Percentiles rank a stretch among this genome's conserved stretches.
Evolutionary conservation across 129 eudicot genomes (phyloP).

Genomic region (Apium graveolens): DNA sequence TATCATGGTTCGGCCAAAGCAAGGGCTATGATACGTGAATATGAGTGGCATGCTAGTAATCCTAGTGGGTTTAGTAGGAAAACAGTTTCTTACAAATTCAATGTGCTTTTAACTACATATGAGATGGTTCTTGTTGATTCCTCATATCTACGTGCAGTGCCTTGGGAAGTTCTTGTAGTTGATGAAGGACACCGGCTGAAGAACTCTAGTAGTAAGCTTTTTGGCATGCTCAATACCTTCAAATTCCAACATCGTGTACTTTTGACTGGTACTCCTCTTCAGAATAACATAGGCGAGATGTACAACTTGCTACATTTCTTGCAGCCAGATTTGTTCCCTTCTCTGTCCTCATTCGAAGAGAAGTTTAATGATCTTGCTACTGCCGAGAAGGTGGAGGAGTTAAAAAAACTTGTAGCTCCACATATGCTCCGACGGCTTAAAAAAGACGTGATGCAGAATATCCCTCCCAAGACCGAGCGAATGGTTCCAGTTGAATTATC

Average conservation of each 20-base stretch:
- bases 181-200: constrained; percentile 97
- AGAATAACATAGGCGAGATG: constrained; percentile 92
- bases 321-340: constrained; percentile 83
- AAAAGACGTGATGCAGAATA: constrained; percentile 88
- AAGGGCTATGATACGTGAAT: constrained; percentile 59
- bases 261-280: constrained; percentile 95
- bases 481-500: constrained; percentile 96
- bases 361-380: constrained; percentile 82
- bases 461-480: constrained; percentile 93
- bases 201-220: constrained; percentile 84
- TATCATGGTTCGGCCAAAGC: constrained; percentile 81
- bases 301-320: constrained; percentile 79
- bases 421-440: constrained; percentile 96
- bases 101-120: constrained; percentile 85
- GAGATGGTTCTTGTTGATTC: constrained; percentile 94
- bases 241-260: constrained; percentile 91
- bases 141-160: constrained; percentile 60
- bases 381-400: constrained; percentile 86
- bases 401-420: constrained; percentile 90
- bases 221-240: constrained; percentile 67
- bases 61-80: constrained; percentile 33
- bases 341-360: constrained; percentile 84
- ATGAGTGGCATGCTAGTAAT: constrained; percentile 70
- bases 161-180: constrained; percentile 98
- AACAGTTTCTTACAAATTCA: constrained; percentile 51